phyloP scores from a whole-genome alignment of 768 basidiomycete species.

The Xanthoconium purpureum region DNA sequence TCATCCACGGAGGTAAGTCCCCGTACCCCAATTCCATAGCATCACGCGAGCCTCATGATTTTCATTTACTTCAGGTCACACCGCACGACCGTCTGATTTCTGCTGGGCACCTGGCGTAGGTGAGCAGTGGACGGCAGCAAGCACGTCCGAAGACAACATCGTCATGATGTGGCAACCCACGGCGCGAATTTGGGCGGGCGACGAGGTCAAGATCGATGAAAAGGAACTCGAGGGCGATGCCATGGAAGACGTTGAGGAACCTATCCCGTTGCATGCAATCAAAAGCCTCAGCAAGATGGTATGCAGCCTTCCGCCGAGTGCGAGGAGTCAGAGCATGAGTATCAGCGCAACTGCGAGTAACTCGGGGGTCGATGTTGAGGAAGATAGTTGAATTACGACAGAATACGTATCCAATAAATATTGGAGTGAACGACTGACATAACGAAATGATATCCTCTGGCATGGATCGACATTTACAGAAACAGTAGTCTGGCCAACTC shows the following conservation, averaged over 20 bases:
- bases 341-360: constrained; percentile 50
- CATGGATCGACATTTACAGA: constrained; percentile 39
- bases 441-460: neutral
- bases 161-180: constrained; percentile 98
- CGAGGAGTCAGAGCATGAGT: constrained; percentile 59
- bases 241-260: constrained; percentile 70
- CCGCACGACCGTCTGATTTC: constrained; percentile 87
- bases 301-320: constrained; percentile 37
- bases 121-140: constrained; percentile 84
- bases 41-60: constrained; percentile 1
- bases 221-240: constrained; percentile 79
- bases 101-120: constrained; percentile 86
- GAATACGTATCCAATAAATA: constrained; percentile 10
- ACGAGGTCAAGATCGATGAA: constrained; percentile 79
- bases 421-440: constrained; percentile 5
- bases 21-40: neutral
- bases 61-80: constrained; percentile 57
- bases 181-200: constrained; percentile 90
- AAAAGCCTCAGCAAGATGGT: constrained; percentile 15
- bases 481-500: constrained; percentile 68
- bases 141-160: constrained; percentile 95
- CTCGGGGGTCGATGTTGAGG: constrained; percentile 48
- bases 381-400: constrained; percentile 25
- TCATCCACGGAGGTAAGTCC: constrained; percentile 86
- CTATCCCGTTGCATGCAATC: constrained; percentile 18